Conservation (phyloP, 2,329 filamentous ascomycete species). For the Colletotrichum aenigma region DNA sequence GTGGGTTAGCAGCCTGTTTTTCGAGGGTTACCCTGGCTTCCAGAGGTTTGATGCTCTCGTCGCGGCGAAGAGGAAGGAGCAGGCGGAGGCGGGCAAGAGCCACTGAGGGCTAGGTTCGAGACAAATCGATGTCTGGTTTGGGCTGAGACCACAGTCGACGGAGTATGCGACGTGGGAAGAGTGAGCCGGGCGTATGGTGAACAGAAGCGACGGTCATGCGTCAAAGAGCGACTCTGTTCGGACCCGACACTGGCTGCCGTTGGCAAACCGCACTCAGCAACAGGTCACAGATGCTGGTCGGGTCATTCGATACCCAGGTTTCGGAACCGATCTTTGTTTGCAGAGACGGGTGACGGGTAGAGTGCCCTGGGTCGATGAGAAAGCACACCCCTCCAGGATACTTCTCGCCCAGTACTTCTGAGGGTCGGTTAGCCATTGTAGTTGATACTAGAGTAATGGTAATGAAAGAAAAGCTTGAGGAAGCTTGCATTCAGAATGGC, state of each 20-base stretch:
- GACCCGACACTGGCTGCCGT: background rate
- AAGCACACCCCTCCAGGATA: background rate
- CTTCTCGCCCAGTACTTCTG: background rate
- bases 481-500: background rate
- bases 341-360: background rate
- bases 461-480: background rate
- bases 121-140: background rate
- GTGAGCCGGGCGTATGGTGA: background rate
- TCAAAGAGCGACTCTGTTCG: background rate
- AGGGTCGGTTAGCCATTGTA: background rate
- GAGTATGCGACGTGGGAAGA: background rate
- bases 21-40: slow-evolving; percentile 59
- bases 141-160: background rate
- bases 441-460: background rate
- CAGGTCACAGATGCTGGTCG: background rate
- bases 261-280: background rate
- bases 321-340: background rate
- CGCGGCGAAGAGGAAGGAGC: slow-evolving; percentile 43
- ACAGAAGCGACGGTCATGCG: background rate
- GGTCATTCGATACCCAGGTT: background rate
- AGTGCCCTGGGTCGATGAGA: background rate
- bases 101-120: slow-evolving; percentile 30
- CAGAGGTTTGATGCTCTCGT: slow-evolving; percentile 55
- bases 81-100: slow-evolving; percentile 40
- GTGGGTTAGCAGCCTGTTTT: slow-evolving; percentile 57